Conservation (phyloP, 441 rosid species). For the Erysimum pusillum region DNA sequence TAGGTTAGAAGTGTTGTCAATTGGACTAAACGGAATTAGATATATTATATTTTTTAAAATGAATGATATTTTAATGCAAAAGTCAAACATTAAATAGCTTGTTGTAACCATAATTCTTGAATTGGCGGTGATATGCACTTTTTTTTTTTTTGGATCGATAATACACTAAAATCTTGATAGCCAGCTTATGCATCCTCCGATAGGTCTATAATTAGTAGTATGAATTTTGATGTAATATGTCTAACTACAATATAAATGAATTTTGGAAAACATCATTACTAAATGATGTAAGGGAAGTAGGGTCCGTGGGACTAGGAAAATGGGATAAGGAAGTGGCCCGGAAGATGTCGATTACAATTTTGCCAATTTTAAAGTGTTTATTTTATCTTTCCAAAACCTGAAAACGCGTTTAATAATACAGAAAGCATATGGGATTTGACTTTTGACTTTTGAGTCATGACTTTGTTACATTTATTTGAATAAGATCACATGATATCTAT, state of each 20-base stretch:
- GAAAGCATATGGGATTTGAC: constrained; percentile 37
- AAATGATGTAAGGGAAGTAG: constrained; percentile 13
- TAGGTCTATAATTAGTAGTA: not conserved
- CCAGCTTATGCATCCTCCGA: not conserved
- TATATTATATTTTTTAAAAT: not conserved
- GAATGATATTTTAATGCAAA: not conserved
- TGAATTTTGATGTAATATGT: constrained; percentile 33
- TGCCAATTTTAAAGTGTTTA: not conserved
- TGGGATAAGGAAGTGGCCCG: constrained; percentile 23
- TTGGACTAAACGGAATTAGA: not conserved
- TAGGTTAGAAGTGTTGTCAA: not conserved
- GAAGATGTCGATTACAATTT: constrained; percentile 24
- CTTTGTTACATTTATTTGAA: constrained; percentile 17
- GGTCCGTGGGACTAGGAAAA: constrained; percentile 17
- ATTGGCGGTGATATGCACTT: not conserved
- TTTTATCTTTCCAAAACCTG: not conserved
- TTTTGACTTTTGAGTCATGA: constrained; percentile 18
- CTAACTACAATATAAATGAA: constrained; percentile 10
- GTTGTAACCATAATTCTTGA: not conserved
- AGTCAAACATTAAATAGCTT: constrained; percentile 16
- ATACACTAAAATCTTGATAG: not conserved
- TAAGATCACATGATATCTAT: constrained; percentile 20
- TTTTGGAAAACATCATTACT: not conserved
- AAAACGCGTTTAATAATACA: constrained; percentile 46
- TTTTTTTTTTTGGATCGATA: not conserved